A percentile compares a stretch with the other conserved stretches of the same genome.
These are phyloP conservation scores for Canna indica DNA, from an alignment of 176 grass and related monocot species.

Conservation along the genomic window DNA sequence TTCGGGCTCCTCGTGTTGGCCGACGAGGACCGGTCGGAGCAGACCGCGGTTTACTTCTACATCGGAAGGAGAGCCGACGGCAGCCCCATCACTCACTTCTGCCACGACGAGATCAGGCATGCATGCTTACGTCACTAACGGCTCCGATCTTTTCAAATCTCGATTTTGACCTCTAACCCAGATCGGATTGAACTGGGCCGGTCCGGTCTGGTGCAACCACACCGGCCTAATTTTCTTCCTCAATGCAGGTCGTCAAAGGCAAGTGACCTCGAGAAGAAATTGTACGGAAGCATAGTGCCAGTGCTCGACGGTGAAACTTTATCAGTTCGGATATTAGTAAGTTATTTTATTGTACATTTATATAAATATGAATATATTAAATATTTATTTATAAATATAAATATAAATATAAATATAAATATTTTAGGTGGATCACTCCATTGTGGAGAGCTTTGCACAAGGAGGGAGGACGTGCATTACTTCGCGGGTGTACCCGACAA, in stretches of 20 bases:
- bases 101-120: constrained; percentile 81
- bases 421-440: constrained; percentile 73
- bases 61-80: constrained; percentile 33
- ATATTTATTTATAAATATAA: neutral
- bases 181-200: no score
- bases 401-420: neutral
- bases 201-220: no score
- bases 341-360: no score
- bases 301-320: constrained; percentile 63
- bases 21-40: constrained; percentile 46
- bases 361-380: neutral
- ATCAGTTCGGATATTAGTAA: constrained; percentile 65
- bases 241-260: constrained; percentile 23
- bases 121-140: neutral
- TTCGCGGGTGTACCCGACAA: constrained; percentile 73
- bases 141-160: no score
- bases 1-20: constrained; percentile 91
- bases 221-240: no score
- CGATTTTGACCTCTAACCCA: neutral
- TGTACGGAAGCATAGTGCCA: constrained; percentile 67
- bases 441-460: constrained; percentile 94
- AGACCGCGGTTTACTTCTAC: constrained; percentile 81
- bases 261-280: constrained; percentile 57
- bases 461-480: constrained; percentile 71
- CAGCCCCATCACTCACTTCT: constrained; percentile 56